Evolutionary conservation across 768 basidiomycete genomes (phyloP), one percentile per base, ranked within the genome.

Genomic region (Rhodosporidiobolus odoratus): DNA sequence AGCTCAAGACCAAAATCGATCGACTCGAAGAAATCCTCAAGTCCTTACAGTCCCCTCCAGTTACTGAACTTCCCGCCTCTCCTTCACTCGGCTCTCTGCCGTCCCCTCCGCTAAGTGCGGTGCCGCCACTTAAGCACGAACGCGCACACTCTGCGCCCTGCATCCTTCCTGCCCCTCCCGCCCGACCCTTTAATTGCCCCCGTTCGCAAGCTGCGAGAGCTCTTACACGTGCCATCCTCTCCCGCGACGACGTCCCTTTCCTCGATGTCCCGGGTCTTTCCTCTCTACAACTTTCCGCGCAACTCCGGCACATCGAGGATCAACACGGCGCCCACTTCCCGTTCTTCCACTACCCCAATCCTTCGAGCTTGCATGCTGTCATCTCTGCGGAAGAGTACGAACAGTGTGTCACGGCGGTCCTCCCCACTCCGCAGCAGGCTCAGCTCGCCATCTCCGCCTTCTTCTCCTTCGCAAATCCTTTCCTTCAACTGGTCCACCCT

Each of bases 1-100:
- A 73, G 43, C 65, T 73, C 23, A 68, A 68, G 47, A 54, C 41
- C 35, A 65, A 65, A 41, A 56, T 74, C 37, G 73, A 74, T 58
- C 60, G 58, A 0, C 66, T 74, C 37, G 73, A 74, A 19, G 40
- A 37, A 30, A 21, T 69, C 10, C 16, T 74, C 15, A 41, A 52
- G 19, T 19, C 45, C 17, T n/a, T 47, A 30, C n/a, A 8, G 43
- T 21, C 58, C 17, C 27, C 45, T 1, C 41, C 65, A 27, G 15
- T 38, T 3, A 2, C 23, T 37, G n/a, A n/a, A 7, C 59, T 19
- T 12, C 13, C 17, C 50, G 62, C n/a, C 17, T 41, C 38, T 32
- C 43, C 27, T 40, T 45, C 52, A 53, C 27, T 25, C 37, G 43
- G 13, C 35, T 17, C 40, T n/a, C 69, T 21, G 52, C 60, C 25